Conservation (phyloP, 805 yeast species). For the Cyberlindnera nakhonratchasimensis region DNA sequence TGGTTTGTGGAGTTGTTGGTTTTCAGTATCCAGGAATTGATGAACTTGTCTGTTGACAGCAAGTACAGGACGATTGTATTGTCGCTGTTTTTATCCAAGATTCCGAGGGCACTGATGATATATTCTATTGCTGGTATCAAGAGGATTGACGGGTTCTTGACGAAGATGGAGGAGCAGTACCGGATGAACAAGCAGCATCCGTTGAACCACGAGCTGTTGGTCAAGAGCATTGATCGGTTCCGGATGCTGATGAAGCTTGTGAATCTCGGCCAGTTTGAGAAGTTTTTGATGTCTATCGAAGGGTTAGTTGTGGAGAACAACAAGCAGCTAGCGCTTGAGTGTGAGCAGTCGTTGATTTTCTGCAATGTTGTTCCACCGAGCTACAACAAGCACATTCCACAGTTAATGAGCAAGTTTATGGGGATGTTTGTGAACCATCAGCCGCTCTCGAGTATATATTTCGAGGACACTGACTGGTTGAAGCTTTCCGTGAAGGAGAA, state of each 20-base stretch:
- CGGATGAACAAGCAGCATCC: slow-evolving; percentile 9
- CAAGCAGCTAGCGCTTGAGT: slow-evolving; percentile 18
- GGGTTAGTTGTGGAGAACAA: slow-evolving; percentile 20
- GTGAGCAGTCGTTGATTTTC: slow-evolving; percentile 26
- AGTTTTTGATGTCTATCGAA: slow-evolving; percentile 57
- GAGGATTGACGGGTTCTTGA: slow-evolving; percentile 39
- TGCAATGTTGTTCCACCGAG: slow-evolving; percentile 26
- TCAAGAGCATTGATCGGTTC: slow-evolving; percentile 43
- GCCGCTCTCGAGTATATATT: slow-evolving; percentile 20
- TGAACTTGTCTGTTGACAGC: slow-evolving; percentile 37
- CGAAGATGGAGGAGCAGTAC: slow-evolving; percentile 23
- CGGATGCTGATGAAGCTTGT: slow-evolving; percentile 32
- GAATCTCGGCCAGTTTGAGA: slow-evolving; percentile 52
- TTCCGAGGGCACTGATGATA: slow-evolving; percentile 63
- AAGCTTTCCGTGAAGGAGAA: slow-evolving; percentile 32
- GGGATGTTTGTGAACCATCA: slow-evolving; percentile 1
- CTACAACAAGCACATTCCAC: slow-evolving; percentile 17
- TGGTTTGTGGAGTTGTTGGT: slow-evolving; percentile 84
- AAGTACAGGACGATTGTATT: slow-evolving; percentile 41
- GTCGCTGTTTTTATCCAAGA: slow-evolving; percentile 62
- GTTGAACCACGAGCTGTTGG: slow-evolving; percentile 50
- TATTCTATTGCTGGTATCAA: slow-evolving; percentile 66
- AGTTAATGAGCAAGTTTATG: slow-evolving; percentile 5
- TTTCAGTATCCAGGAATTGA: slow-evolving; percentile 67
- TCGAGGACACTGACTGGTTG: slow-evolving; percentile 67